A percentile compares a stretch with the other conserved stretches of the same genome.
These are phyloP conservation scores for Auricularia auricula-judae DNA, from an alignment of 768 basidiomycete genomes.

Conservation along the genomic window DNA sequence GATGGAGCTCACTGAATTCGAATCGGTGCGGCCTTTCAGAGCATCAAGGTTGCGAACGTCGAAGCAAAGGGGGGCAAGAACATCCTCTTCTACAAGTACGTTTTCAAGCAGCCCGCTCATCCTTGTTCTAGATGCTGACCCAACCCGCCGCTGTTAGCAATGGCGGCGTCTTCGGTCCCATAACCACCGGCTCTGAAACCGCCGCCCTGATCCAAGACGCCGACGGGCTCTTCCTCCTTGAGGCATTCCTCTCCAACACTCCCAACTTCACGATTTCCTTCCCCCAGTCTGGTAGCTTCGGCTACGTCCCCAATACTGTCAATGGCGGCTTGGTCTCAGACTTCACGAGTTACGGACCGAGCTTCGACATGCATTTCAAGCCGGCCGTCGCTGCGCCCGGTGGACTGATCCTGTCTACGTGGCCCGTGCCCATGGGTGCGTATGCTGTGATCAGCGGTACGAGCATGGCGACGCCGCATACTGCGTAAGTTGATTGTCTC, in stretches of 20 bases:
- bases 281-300: neutral
- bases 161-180: conserved; percentile 1
- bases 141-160: neutral
- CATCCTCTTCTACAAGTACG: conserved; percentile 6
- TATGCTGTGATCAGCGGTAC: neutral
- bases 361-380: conserved; percentile 5
- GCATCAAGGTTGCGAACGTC: conserved; percentile 14
- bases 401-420: conserved; percentile 18
- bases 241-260: neutral
- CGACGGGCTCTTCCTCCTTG: conserved; percentile 4
- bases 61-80: conserved; percentile 9
- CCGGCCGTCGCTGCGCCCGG: neutral
- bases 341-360: conserved; percentile 21
- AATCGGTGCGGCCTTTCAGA: neutral
- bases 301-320: conserved; percentile 15
- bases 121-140: neutral
- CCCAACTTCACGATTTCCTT: neutral
- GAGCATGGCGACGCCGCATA: neutral
- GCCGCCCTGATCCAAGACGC: conserved; percentile 4
- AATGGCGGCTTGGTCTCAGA: conserved; percentile 17
- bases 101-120: neutral
- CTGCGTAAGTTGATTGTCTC: neutral
- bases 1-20: neutral
- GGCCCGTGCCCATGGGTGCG: conserved; percentile 6
- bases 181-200: neutral